Base-by-base conservation (phyloP, 2,329 filamentous ascomycete genomes). In the Aspergillus sp. region DNA sequence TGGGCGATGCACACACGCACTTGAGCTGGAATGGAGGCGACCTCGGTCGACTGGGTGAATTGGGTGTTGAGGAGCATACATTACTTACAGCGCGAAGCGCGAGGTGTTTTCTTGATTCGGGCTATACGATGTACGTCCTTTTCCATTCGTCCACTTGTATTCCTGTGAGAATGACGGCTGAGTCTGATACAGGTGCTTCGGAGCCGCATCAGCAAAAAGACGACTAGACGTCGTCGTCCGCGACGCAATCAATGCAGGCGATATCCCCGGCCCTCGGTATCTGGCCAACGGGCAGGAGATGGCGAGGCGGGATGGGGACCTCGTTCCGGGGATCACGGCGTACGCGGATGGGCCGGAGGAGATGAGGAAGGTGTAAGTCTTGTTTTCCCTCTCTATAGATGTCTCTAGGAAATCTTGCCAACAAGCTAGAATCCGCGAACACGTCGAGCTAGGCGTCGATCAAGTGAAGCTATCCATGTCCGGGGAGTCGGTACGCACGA, bases 211-310 rank as follows among this genome's bases (percentile, higher is more conserved):
- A 3, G 81, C 81, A 0, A 80, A 82, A 57, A 74, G 80, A 11
- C 71, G 80, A 11, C 71, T 83, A 0, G 82, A 84, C 61, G 66
- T 79, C 15, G 82, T 82, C 2, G 76, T 84, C 48, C 71, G 81
- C 31, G 76, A 84, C 65, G 80, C 79, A 0, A 84, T 85, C 63
- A 83, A 84, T 38, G 74, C 75, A 1, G 83, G 81, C 0, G 71
- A 79, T 55, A 77, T 84, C 6, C 80, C 81, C 1, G 82, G 82
- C 1, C 82, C 81, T 3, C 72, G 81, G 17, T 81, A 76, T 57
- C 73, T 84, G 0, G 80, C 81, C 1, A 85, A 83, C 65, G 80
- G 77, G 0, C 77, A 80, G 61, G 82, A 85, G 66, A 83, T 84
- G 57, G 79, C 81, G 2, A 68, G 73, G 6, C 70, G 71, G 19